phyloP scores from a whole-genome alignment of 2,329 filamentous ascomycete genomes.

The Alternaria metachromatica region DNA sequence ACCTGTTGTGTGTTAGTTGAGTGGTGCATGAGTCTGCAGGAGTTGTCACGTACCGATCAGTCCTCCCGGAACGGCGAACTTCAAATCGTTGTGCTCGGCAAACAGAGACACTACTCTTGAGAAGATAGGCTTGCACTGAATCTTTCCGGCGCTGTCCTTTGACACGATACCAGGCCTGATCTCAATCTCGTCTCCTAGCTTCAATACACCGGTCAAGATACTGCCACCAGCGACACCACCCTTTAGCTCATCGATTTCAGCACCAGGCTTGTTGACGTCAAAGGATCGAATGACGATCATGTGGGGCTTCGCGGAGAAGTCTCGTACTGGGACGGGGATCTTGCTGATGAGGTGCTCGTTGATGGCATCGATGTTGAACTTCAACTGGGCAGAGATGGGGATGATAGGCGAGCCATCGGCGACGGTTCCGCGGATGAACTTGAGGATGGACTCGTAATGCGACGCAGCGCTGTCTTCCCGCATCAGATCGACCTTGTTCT shows the following conservation, averaged over 20 bases:
- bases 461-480: slow-evolving; percentile 90
- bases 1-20: slow-evolving; percentile 55
- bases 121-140: slow-evolving; percentile 97
- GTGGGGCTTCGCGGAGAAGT: slow-evolving; percentile 90
- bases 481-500: slow-evolving; percentile 99
- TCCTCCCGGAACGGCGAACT: slow-evolving; percentile 96
- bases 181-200: slow-evolving; percentile 97
- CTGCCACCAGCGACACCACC: slow-evolving; percentile 97
- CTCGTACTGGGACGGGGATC: slow-evolving; percentile 88
- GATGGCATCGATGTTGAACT: slow-evolving; percentile 99
- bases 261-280: slow-evolving; percentile 99
- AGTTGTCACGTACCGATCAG: slow-evolving; percentile 68
- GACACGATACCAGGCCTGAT: slow-evolving; percentile 98
- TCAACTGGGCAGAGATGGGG: slow-evolving; percentile 95
- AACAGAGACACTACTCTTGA: slow-evolving; percentile 93
- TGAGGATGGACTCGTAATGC: slow-evolving; percentile 96
- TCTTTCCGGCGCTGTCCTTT: slow-evolving; percentile 89
- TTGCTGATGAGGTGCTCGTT: slow-evolving; percentile 95
- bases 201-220: slow-evolving; percentile 95
- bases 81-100: slow-evolving; percentile 97
- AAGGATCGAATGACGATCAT: slow-evolving; percentile 99
- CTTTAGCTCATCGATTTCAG: slow-evolving; percentile 97
- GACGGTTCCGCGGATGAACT: slow-evolving; percentile 97
- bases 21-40: background rate
- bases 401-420: slow-evolving; percentile 95